Evolutionary conservation across 2,329 filamentous ascomycete genomes (phyloP), one percentile per base, ranked within the genome.

Genomic region (Ascochyta pisi): DNA sequence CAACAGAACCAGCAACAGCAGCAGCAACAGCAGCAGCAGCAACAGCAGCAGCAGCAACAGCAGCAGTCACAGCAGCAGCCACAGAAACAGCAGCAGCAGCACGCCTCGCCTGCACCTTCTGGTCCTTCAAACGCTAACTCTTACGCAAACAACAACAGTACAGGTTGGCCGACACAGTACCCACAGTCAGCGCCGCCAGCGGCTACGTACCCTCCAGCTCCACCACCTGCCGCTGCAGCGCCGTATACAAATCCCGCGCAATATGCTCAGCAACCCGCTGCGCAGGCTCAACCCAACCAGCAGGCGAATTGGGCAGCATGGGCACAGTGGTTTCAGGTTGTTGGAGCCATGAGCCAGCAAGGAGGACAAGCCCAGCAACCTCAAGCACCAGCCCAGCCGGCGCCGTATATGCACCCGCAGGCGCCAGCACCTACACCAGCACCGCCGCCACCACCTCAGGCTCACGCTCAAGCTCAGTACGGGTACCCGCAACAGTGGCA

Each of bases 281-380:
- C 47, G 16, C 46, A 39, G 26, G 47, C 31, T 33, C 53, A 56
- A 29, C 53, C 53, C 9, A 51, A 51, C 29, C 66, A 66, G 41
- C 69, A 73, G 51, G 65, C 66, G 34, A 70, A 63, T 24, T 58
- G 55, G 58, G 65, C 68, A 56, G 67, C 67, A 47, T 69, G 66
- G 66, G 65, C 65, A 31, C 66, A 69, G 29, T 69, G 66, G 66
- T 60, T 69, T 29, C 66, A 68, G 34, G 65, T 68, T 3, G 64
- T 66, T 13, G 60, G 60, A 33, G 61, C 63, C 3, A 66, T 68
- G 66, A 66, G 62, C 42, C 62, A 67, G 27, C 62, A 66, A 50
- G 52, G 64, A 54, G 52, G 56, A 39, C 66, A 67, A 50, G 54
- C 51, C 26, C 62, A 61, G 39, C 61, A 62, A 39, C 53, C 57